Conservation (phyloP, 2,329 filamentous ascomycete species). For the Cadophora luteo-olivacea region DNA sequence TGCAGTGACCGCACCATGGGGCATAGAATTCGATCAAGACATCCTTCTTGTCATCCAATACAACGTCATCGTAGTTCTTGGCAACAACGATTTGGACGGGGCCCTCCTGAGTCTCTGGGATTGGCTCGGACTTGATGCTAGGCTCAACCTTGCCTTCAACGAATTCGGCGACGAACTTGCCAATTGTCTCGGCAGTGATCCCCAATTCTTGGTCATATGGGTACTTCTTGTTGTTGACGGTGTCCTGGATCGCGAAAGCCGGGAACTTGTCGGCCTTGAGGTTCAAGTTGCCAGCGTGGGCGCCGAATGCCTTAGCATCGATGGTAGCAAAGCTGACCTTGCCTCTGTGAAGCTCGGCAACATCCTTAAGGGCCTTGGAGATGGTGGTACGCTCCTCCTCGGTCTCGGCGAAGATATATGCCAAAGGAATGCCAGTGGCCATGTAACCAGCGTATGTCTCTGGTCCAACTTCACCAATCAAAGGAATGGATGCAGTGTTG, state of each 20-base stretch:
- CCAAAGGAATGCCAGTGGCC: slow-evolving; percentile 87
- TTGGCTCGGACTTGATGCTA: slow-evolving; percentile 97
- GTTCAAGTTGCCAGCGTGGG: slow-evolving; percentile 96
- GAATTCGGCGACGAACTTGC: slow-evolving; percentile 86
- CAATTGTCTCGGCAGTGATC: slow-evolving; percentile 72
- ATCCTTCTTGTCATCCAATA: slow-evolving; percentile 94
- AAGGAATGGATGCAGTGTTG: slow-evolving; percentile 83
- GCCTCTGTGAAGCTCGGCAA: slow-evolving; percentile 93
- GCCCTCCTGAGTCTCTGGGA: slow-evolving; percentile 92
- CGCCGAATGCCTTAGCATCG: slow-evolving; percentile 91
- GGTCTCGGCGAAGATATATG: slow-evolving; percentile 97
- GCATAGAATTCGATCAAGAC: slow-evolving; percentile 98
- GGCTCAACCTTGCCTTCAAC: slow-evolving; percentile 87
- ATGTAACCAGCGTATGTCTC: slow-evolving; percentile 98
- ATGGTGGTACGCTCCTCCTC: slow-evolving; percentile 86
- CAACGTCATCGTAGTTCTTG: slow-evolving; percentile 90
- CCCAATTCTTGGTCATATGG: slow-evolving; percentile 86
- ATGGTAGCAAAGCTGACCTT: slow-evolving; percentile 98
- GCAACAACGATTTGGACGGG: slow-evolving; percentile 89
- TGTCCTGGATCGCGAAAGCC: slow-evolving; percentile 96
- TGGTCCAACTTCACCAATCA: slow-evolving; percentile 94
- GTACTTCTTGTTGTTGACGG: slow-evolving; percentile 94
- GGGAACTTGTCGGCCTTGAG: slow-evolving; percentile 95
- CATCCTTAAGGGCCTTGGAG: slow-evolving; percentile 76
- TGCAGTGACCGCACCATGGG: slow-evolving; percentile 99